Evolutionary conservation across 2,329 filamentous ascomycete species (phyloP), one percentile per base, ranked within the genome.

Genomic region (Aspergillus fructus): DNA sequence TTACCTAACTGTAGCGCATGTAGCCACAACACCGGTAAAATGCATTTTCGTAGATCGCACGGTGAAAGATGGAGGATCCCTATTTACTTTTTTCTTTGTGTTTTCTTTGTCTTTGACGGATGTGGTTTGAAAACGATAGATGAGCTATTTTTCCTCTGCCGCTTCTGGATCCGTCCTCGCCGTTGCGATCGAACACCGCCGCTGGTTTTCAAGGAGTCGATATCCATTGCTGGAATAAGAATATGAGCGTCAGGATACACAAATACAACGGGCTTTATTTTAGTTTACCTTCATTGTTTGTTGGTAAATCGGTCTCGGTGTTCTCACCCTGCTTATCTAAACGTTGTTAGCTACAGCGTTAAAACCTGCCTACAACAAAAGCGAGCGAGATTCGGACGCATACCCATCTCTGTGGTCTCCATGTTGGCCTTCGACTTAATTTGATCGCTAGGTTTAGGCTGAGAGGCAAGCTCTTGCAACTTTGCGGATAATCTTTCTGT

Each of bases 401-500:
- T 68, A 73, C 70, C 66, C 51, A 54, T 63, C 39, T 62, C 62
- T 54, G 61, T 63, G 55, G 58, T 42, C 24, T 62, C 66, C 9
- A 64, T 39, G 40, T 68, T 66, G 60, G 63, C 68, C 48, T 66
- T 64, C 27, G 64, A 72, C 49, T 79, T 77, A 42, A 81, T 77
- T 65, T 81, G 79, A 43, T 79, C 73, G 55, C 75, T 74, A 49
- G 89, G 87, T 73, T 89, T 91, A 59, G 90, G 87, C 70, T 92
- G 87, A 56, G 87, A 82, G 47, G 89, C 89, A 66, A 96, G 74
- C 72, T 93, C 91, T 69, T 93, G 81, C 59, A 97, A 81, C 77
- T 94, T 96, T 60, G 90, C 89, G 40, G 91, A 91, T 37, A 97
- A 85, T 64, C 93, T 88, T 75, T 93, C 88, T 53, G 87, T 88